phyloP scores from a whole-genome alignment of 1,284 basidiomycete species.

The Marasmius oreades region DNA sequence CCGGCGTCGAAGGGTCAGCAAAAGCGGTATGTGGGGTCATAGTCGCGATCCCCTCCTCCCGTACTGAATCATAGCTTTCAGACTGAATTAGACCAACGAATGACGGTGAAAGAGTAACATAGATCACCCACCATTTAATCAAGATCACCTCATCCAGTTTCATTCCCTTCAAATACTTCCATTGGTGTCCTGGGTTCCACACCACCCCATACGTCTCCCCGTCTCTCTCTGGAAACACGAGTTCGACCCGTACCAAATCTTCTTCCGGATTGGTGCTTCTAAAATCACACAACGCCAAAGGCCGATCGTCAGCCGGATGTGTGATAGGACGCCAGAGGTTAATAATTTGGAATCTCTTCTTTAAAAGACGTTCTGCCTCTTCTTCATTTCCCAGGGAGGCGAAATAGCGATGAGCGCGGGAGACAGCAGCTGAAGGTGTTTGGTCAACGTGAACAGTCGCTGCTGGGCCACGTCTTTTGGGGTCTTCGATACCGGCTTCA shows the following conservation, averaged over 20 bases:
- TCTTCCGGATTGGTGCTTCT: slow-evolving; percentile 44
- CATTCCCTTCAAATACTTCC: slow-evolving; percentile 65
- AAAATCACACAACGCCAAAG: slow-evolving; percentile 62
- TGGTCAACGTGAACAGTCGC: slow-evolving; percentile 57
- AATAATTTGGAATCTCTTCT: slow-evolving; percentile 64
- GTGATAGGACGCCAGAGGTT: slow-evolving; percentile 71
- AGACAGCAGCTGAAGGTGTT: slow-evolving; percentile 43
- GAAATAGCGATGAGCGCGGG: slow-evolving; percentile 47
- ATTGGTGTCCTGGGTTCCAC: slow-evolving; percentile 51
- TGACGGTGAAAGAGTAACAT: neutral
- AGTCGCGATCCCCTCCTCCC: slow-evolving; percentile 21
- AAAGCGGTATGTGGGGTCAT: neutral
- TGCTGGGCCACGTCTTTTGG: slow-evolving; percentile 42
- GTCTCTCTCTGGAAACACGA: slow-evolving; percentile 49
- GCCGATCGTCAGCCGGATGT: slow-evolving; percentile 51
- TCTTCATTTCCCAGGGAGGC: slow-evolving; percentile 29
- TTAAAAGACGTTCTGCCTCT: slow-evolving; percentile 42
- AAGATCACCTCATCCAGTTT: slow-evolving; percentile 59
- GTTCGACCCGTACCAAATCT: slow-evolving; percentile 46
- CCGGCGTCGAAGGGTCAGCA: neutral
- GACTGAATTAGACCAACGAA: neutral
- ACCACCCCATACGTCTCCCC: slow-evolving; percentile 58
- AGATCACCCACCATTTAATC: slow-evolving; percentile 51
- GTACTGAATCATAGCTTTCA: slow-evolving; percentile 47
- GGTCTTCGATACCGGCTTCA: slow-evolving; percentile 29